Conservation (phyloP, 805 yeast genomes). For the Komagataella kurtzmanii region DNA sequence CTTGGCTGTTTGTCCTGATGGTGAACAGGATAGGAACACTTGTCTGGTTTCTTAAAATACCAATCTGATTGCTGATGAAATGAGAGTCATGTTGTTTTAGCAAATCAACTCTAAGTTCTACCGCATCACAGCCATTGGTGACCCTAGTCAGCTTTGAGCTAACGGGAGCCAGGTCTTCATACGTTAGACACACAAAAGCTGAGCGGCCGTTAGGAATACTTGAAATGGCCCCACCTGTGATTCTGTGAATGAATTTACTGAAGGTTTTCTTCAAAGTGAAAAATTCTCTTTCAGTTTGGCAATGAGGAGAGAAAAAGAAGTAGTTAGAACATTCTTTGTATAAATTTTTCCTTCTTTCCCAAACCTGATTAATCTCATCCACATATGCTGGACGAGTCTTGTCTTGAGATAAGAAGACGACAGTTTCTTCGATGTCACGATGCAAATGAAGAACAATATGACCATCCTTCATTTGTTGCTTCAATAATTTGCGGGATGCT, state of each 20-base stretch:
- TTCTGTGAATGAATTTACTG: conserved; percentile 38
- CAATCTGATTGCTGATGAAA: conserved; percentile 64
- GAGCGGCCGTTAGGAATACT: conserved; percentile 36
- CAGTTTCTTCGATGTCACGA: conserved; percentile 72
- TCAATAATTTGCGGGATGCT: conserved; percentile 51
- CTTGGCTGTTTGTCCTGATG: conserved; percentile 65
- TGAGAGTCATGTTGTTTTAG: conserved; percentile 33
- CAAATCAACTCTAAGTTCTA: conserved; percentile 73
- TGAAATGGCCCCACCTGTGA: conserved; percentile 38
- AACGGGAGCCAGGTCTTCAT: conserved; percentile 37
- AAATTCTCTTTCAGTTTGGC: conserved; percentile 41
- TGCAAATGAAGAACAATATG: conserved; percentile 75
- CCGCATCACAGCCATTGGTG: conserved; percentile 62
- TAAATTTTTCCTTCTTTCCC: conserved; percentile 71
- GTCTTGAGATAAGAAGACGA: conserved; percentile 62
- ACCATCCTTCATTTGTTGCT: conserved; percentile 28
- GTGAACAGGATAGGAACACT: conserved; percentile 73
- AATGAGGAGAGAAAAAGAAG: conserved; percentile 66
- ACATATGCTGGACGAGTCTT: conserved; percentile 79
- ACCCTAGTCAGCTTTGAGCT: conserved; percentile 35
- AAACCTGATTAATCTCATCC: conserved; percentile 70
- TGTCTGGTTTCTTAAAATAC: conserved; percentile 49
- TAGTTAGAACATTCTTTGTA: conserved; percentile 72
- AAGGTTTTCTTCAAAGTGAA: conserved; percentile 44
- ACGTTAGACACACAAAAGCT: conserved; percentile 61